Evolutionary conservation across 2,329 filamentous ascomycete species (phyloP), one percentile per base, ranked within the genome.

Genomic region (Xylariaceae sp.): DNA sequence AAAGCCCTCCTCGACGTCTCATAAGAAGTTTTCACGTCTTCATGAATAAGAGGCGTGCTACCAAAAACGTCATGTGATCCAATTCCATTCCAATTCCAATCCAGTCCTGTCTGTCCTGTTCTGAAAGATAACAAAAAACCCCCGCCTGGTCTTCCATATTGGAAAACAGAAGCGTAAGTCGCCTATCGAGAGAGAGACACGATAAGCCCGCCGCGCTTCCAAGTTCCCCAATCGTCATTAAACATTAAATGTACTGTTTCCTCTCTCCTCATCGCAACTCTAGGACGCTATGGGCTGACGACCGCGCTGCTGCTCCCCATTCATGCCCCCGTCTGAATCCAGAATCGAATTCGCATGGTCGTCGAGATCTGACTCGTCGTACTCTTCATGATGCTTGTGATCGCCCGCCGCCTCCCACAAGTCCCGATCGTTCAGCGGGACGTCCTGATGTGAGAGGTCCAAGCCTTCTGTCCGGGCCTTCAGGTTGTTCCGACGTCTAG

Each of bases 391-490:
- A 30, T 30, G 78, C 68, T 83, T 80, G 70, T 89, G 87, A 23
- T 76, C 78, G 45, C 84, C 83, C 11, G 89, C 89, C 5, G 88
- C 88, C 42, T 92, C 85, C 93, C 93, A 97, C 10, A 88, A 90
- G 71, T 93, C 90, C 59, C 87, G 82, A 71, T 90, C 89, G 64
- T 91, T 85, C 63, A 92, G 76, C 13, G 90, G 88, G 52, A 83
- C 83, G 72, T 97, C 92, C 76, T 97, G 93, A 52, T 82, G 82
- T 2, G 90, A 89, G 45, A 97, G 82, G 70, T 97, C 92, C 60
- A 92, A 82, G 6, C 90, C 89, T 69, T 93, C 71, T 61, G 85
- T 82, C 64, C 84, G 82, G 62, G 82, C 82, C 65, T 79, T 80
- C 71, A 88, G 84, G 73, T 88, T 88, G 73, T 88, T 87, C 61